phyloP scores from a whole-genome alignment of 2,329 filamentous ascomycete genomes.

The Trichoderma sp. region DNA sequence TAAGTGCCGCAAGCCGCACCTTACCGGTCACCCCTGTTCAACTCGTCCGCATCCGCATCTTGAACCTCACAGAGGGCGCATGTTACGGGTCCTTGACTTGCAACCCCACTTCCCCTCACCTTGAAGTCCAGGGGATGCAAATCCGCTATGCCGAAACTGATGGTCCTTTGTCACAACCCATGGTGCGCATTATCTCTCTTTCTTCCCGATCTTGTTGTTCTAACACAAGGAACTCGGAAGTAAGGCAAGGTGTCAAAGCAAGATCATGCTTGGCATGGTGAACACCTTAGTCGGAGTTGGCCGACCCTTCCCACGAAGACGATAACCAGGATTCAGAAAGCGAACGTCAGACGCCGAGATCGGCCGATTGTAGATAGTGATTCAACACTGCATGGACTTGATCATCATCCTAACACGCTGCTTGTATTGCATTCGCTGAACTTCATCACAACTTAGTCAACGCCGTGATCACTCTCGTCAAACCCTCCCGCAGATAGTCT shows the following conservation, averaged over 20 bases:
- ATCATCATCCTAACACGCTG: neutral
- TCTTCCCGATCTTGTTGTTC: too few relatives aligned
- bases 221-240: too few relatives aligned
- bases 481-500: constrained; percentile 35
- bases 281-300: too few relatives aligned
- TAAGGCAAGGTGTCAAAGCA: too few relatives aligned
- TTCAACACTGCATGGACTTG: neutral
- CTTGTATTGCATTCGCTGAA: neutral
- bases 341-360: too few relatives aligned
- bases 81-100: neutral
- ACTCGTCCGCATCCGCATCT: neutral
- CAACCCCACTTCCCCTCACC: constrained; percentile 15
- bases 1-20: neutral
- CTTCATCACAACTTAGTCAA: neutral
- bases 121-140: neutral
- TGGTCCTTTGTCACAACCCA: constrained; percentile 8
- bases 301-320: too few relatives aligned
- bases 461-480: constrained; percentile 28
- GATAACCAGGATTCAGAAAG: too few relatives aligned
- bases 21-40: neutral
- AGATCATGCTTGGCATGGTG: too few relatives aligned
- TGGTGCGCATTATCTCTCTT: neutral
- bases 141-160: constrained; percentile 17
- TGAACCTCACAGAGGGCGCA: constrained; percentile 8
- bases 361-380: too few relatives aligned